Conservation (phyloP, 139 green algal species). For the Ettlia oleoabundans region DNA sequence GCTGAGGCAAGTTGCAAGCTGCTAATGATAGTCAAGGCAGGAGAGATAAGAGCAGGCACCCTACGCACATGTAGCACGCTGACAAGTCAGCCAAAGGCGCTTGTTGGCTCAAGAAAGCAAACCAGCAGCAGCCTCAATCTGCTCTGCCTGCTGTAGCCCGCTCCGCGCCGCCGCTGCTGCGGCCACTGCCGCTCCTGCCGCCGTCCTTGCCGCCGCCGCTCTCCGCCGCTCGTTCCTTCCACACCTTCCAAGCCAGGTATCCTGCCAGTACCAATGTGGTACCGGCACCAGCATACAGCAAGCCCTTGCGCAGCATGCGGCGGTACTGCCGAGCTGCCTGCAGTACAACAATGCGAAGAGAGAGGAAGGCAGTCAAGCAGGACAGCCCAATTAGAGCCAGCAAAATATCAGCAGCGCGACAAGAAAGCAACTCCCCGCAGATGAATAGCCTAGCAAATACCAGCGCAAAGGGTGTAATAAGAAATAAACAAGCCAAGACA, state of each 20-base stretch:
- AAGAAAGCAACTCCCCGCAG: no score
- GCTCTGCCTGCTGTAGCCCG: not conserved
- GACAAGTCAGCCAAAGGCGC: no score
- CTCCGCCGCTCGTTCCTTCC: not conserved
- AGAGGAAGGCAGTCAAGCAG: not conserved
- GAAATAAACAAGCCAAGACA: not conserved
- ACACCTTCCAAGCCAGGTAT: slow-evolving; percentile 41
- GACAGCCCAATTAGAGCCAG: no score
- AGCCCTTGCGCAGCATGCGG: slow-evolving; percentile 42
- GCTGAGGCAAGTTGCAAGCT: no score
- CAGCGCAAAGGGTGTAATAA: no score
- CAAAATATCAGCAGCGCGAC: no score
- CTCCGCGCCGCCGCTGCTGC: not conserved
- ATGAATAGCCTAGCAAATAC: no score
- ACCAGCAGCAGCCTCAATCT: no score
- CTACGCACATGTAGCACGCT: no score
- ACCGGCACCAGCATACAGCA: slow-evolving; percentile 36
- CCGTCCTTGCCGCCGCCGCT: not conserved
- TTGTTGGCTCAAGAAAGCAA: no score
- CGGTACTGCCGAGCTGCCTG: slow-evolving; percentile 44
- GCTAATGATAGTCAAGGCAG: no score
- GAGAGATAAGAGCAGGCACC: no score
- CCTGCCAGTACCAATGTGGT: slow-evolving; percentile 24
- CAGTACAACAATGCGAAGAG: not conserved
- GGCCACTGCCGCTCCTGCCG: not conserved